Conservation (phyloP, 2,329 filamentous ascomycete species). For the Talaromyces funiculosus region DNA sequence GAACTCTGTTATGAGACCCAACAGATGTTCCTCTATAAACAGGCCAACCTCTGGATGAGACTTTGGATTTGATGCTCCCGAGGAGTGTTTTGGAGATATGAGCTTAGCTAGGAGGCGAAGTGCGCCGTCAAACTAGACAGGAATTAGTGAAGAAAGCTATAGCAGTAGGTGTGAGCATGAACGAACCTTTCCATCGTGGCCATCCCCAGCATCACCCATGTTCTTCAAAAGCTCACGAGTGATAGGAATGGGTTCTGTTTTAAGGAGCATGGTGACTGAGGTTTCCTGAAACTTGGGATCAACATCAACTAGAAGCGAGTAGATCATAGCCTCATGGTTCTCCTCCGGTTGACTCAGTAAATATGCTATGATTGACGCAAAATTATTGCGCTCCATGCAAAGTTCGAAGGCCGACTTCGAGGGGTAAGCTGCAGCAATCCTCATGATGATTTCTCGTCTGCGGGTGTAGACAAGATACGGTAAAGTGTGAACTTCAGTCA, state of each 20-base stretch:
- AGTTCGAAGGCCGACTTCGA: slow-evolving; percentile 54
- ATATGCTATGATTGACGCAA: slow-evolving; percentile 54
- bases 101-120: slow-evolving; percentile 48
- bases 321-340: slow-evolving; percentile 62
- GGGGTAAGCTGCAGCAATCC: slow-evolving; percentile 66
- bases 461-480: slow-evolving; percentile 79
- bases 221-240: slow-evolving; percentile 77
- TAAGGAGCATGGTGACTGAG: slow-evolving; percentile 63
- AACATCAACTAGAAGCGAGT: slow-evolving; percentile 62
- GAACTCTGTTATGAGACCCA: slow-evolving; percentile 80
- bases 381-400: slow-evolving; percentile 54
- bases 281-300: slow-evolving; percentile 64
- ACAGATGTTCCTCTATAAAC: slow-evolving; percentile 76
- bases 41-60: slow-evolving; percentile 57
- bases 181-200: slow-evolving; percentile 50
- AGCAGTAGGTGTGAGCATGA: neutral
- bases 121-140: slow-evolving; percentile 45
- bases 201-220: slow-evolving; percentile 61
- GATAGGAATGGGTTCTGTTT: slow-evolving; percentile 67
- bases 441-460: slow-evolving; percentile 70
- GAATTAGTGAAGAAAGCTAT: slow-evolving; percentile 2
- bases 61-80: slow-evolving; percentile 41
- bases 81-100: slow-evolving; percentile 45
- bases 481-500: slow-evolving; percentile 74
- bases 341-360: slow-evolving; percentile 56